Evolutionary conservation across 768 basidiomycete species (phyloP).

Genomic region (Neoboletus magnificus): DNA sequence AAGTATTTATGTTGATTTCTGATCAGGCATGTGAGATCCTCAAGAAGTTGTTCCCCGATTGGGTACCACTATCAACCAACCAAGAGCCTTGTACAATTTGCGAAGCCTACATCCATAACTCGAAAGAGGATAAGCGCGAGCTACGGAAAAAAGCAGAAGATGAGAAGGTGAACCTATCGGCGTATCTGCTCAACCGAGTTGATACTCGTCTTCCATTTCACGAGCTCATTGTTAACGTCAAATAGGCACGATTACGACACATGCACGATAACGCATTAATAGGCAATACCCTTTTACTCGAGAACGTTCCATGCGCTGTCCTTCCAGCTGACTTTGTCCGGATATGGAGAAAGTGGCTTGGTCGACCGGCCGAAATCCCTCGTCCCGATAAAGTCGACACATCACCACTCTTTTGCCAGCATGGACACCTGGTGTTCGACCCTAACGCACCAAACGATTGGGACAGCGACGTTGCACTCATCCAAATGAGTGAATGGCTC

Average conservation of each 20-base stretch:
- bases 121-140: slow-evolving; percentile 60
- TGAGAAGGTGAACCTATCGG: slow-evolving; percentile 58
- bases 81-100: slow-evolving; percentile 63
- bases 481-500: slow-evolving; percentile 66
- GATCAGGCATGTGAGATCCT: slow-evolving; percentile 57
- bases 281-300: slow-evolving; percentile 43
- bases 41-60: slow-evolving; percentile 56
- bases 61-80: slow-evolving; percentile 53
- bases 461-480: slow-evolving; percentile 52
- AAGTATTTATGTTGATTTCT: slow-evolving; percentile 7
- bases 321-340: slow-evolving; percentile 61
- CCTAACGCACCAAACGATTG: slow-evolving; percentile 59
- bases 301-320: slow-evolving; percentile 53
- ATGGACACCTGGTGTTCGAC: slow-evolving; percentile 61
- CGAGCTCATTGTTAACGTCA: slow-evolving; percentile 12
- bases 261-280: slow-evolving; percentile 56
- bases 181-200: not conserved
- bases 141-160: slow-evolving; percentile 66
- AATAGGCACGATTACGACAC: slow-evolving; percentile 59
- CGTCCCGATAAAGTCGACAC: slow-evolving; percentile 68
- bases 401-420: slow-evolving; percentile 61
- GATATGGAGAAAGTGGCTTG: slow-evolving; percentile 69
- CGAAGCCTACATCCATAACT: slow-evolving; percentile 49
- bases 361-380: slow-evolving; percentile 47
- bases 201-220: slow-evolving; percentile 12